A percentile compares a stretch with the other conserved stretches of the same genome.
These are phyloP conservation scores for Candida suzukii DNA, from an alignment of 805 yeast genomes.

Conservation along the genomic window DNA sequence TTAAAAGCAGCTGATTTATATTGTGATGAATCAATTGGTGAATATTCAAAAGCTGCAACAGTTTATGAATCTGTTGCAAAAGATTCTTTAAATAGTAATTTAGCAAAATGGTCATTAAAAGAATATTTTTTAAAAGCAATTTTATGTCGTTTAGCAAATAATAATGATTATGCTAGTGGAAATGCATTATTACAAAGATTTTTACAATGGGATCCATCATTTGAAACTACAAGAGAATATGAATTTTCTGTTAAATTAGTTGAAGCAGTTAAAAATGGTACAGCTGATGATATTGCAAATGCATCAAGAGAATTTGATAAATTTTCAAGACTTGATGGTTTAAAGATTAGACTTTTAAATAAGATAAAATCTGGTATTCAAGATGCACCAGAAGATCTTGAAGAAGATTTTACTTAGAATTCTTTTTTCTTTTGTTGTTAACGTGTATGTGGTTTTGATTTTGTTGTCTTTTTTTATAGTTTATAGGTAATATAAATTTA, in stretches of 20 bases:
- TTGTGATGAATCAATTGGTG: slow-evolving; percentile 55
- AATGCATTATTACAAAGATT: slow-evolving; percentile 60
- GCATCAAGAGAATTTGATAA: slow-evolving; percentile 80
- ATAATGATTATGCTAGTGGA: slow-evolving; percentile 81
- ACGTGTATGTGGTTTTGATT: too few relatives aligned
- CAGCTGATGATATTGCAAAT: slow-evolving; percentile 66
- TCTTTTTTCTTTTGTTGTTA: not conserved
- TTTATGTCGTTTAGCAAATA: slow-evolving; percentile 71
- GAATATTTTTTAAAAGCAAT: slow-evolving; percentile 85
- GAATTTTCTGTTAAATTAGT: slow-evolving; percentile 59
- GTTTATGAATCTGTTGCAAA: slow-evolving; percentile 74
- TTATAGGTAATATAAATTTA: not conserved
- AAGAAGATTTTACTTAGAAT: slow-evolving; percentile 27
- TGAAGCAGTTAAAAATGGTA: slow-evolving; percentile 74
- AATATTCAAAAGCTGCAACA: slow-evolving; percentile 68
- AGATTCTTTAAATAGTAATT: slow-evolving; percentile 62
- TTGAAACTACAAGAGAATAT: slow-evolving; percentile 70
- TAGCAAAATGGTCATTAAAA: slow-evolving; percentile 86
- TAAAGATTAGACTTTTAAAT: slow-evolving; percentile 79
- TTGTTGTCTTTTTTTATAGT: too few relatives aligned
- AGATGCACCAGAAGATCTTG: slow-evolving; percentile 24
- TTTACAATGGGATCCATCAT: slow-evolving; percentile 65
- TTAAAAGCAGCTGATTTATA: slow-evolving; percentile 85
- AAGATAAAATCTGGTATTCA: slow-evolving; percentile 56
- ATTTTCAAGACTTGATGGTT: slow-evolving; percentile 79